Conservation (phyloP, 148 eudicot genomes). For the Fagopyrum homotropicum region DNA sequence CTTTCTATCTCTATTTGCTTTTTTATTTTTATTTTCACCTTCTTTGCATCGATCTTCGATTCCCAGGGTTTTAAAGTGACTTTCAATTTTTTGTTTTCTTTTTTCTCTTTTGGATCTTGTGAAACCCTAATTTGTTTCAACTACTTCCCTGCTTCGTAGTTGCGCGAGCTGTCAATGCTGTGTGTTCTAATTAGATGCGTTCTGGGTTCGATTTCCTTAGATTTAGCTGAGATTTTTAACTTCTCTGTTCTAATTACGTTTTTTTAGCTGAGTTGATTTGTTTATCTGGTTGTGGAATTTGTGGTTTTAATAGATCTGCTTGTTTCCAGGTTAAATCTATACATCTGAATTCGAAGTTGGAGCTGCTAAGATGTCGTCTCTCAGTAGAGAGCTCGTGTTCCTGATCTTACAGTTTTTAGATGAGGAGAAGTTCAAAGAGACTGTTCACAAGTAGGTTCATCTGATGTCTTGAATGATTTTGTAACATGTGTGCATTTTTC, state of each 20-base stretch:
- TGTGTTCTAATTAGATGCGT: not conserved
- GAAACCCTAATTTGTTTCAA: slow-evolving; percentile 2
- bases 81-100: not conserved
- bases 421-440: slow-evolving; percentile 87
- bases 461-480: slow-evolving; percentile 1
- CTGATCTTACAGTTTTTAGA: slow-evolving; percentile 79
- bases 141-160: not conserved
- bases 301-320: slow-evolving; percentile 6
- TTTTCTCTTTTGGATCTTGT: not conserved
- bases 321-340: slow-evolving; percentile 2
- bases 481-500: not conserved
- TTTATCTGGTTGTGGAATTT: not conserved
- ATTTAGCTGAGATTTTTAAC: slow-evolving; percentile 2
- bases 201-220: not conserved
- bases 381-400: slow-evolving; percentile 86
- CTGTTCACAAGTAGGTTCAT: slow-evolving; percentile 72
- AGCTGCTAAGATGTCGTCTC: slow-evolving; percentile 58
- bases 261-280: not conserved
- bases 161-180: slow-evolving; percentile 11
- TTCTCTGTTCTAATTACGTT: not conserved
- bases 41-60: slow-evolving; percentile 12
- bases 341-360: slow-evolving; percentile 4
- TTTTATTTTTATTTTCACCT: not conserved
- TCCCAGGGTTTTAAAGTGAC: slow-evolving; percentile 12
- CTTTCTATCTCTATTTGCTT: slow-evolving; percentile 6